phyloP scores from a whole-genome alignment of 2,329 filamentous ascomycete species.

The Colletotrichum karsti region DNA sequence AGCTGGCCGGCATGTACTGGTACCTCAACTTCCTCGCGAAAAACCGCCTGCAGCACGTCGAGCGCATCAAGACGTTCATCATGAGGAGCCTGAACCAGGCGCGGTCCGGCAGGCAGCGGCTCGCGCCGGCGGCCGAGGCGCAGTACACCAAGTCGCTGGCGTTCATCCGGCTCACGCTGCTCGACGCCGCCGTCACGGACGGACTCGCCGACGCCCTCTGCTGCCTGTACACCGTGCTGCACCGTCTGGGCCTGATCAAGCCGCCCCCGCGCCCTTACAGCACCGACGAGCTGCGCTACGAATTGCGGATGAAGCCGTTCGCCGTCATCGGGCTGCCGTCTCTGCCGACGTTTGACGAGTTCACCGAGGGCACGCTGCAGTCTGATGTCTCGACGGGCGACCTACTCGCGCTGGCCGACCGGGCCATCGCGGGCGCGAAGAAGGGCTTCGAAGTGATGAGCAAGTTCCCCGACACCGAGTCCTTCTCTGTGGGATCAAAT shows the following conservation, averaged over 20 bases:
- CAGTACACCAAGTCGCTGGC: slow-evolving; percentile 59
- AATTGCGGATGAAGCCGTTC: slow-evolving; percentile 89
- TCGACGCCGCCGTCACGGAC: slow-evolving; percentile 72
- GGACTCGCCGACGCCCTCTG: slow-evolving; percentile 63
- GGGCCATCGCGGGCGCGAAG: slow-evolving; percentile 56
- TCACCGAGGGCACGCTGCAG: slow-evolving; percentile 53
- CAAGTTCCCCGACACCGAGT: slow-evolving; percentile 58
- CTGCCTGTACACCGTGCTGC: slow-evolving; percentile 72
- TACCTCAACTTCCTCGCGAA: slow-evolving; percentile 80
- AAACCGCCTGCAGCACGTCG: slow-evolving; percentile 73
- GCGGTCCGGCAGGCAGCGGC: slow-evolving; percentile 22
- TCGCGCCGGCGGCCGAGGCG: slow-evolving; percentile 44
- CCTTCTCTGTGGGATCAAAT: slow-evolving; percentile 65
- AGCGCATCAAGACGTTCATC: slow-evolving; percentile 76
- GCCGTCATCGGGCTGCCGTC: slow-evolving; percentile 72
- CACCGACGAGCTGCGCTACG: slow-evolving; percentile 74
- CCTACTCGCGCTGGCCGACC: slow-evolving; percentile 55
- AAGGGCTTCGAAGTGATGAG: slow-evolving; percentile 65
- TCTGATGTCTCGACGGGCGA: slow-evolving; percentile 45
- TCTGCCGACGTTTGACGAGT: slow-evolving; percentile 71
- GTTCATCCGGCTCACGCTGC: slow-evolving; percentile 67
- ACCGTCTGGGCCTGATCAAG: slow-evolving; percentile 64
- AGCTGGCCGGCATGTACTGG: slow-evolving; percentile 90
- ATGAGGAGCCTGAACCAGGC: slow-evolving; percentile 46
- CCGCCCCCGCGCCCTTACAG: slow-evolving; percentile 69